phyloP scores from a whole-genome alignment of 148 eudicot genomes.

The Mesembryanthemum crystallinum region DNA sequence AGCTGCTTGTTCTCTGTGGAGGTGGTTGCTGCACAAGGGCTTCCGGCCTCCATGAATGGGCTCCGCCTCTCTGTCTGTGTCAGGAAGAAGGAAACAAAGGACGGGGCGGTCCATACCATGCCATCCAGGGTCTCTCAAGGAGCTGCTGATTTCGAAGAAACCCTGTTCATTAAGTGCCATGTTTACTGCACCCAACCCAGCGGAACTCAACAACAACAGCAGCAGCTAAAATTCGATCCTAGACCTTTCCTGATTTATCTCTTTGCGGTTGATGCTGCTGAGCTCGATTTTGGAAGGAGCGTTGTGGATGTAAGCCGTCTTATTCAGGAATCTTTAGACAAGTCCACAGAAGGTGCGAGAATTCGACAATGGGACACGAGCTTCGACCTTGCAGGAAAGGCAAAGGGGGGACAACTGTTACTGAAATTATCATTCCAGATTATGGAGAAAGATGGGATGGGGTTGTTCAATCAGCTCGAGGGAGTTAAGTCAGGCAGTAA shows the following conservation, averaged over 20 bases:
- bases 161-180: conserved; percentile 71
- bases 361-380: conserved; percentile 83
- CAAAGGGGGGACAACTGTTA: conserved; percentile 79
- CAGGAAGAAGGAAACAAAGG: conserved; percentile 81
- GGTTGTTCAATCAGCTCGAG: conserved; percentile 53
- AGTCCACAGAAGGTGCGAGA: conserved; percentile 60
- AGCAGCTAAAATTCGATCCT: conserved; percentile 53
- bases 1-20: conserved; percentile 90
- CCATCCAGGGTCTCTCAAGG: conserved; percentile 90
- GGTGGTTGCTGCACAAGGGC: conserved; percentile 75
- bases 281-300: conserved; percentile 79
- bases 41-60: conserved; percentile 88
- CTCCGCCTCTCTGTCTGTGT: conserved; percentile 80
- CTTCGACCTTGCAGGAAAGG: conserved; percentile 74
- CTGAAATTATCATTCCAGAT: conserved; percentile 83
- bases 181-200: conserved; percentile 59
- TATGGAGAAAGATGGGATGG: conserved; percentile 91
- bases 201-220: conserved; percentile 27
- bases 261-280: conserved; percentile 78
- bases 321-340: conserved; percentile 74
- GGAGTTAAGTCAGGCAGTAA: conserved; percentile 34
- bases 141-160: conserved; percentile 95
- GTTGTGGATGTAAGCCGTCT: conserved; percentile 68
- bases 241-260: conserved; percentile 72
- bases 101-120: conserved; percentile 92